Base-by-base conservation (phyloP, 371 early-diverging fungal genomes). In the Mucor mucedo region DNA sequence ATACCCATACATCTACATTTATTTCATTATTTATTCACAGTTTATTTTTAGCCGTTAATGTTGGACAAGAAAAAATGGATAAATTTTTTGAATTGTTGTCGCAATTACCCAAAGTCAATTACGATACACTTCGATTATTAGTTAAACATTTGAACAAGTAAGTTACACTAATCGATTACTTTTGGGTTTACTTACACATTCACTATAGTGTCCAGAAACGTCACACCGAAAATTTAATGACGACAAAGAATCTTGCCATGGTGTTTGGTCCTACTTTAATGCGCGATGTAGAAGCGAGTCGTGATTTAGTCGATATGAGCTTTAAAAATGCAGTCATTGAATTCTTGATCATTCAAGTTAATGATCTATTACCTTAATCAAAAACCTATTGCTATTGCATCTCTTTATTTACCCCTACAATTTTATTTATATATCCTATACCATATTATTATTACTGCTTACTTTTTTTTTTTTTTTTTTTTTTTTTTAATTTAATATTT, bases 231-330 rank as follows among this genome's bases (percentile, higher is more conserved):
- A 97, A 95, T 72, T 73, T 91, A 61, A 97, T 97, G 97, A 89
- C 87, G 4, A 75, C 91, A 14, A 89, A 91, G 65, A 97, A 96
- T 56, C 70, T 97, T 41, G 93, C 94, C 2, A 93, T 96, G 14
- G 95, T 97, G 45, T 95, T 97, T 86, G 96, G 95, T 2, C 97
- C 96, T 0, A 94, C 93, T 3, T 75, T 97, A 33, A 70, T 97
- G 75, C 84, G 91, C 9, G 87, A 89, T 69, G 77, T 76, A 7
- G 83, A 91, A 56, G 76, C 88, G 14, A 75, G 79, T 27, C 73
- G 81, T 30, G 95, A 96, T 62, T 79, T 95, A 58, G 69, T 85
- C 33, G 93, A 95, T 58, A 92, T 93, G 89, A 81, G 83, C 6
- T 78, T 76, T 42, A 95, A 93, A 70, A 93, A 91, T 70, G 78